These are phyloP conservation scores for Calonectria naviculata DNA, from an alignment of 2,329 filamentous ascomycete genomes.

Conservation along the genomic window DNA sequence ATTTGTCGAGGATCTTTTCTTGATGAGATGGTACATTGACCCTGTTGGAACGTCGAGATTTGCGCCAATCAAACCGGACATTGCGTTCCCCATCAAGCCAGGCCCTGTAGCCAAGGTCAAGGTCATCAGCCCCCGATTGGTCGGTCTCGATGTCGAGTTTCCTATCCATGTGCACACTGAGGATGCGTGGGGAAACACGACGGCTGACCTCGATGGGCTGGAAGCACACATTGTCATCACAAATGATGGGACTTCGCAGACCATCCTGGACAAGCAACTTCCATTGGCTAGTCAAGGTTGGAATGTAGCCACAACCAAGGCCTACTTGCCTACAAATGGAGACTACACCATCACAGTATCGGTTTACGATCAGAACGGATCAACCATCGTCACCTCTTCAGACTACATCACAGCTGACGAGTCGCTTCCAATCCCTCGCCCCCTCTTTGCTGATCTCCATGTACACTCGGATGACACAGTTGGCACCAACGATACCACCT, in stretches of 20 bases:
- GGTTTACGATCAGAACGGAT: neutral
- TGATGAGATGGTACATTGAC: constrained; percentile 51
- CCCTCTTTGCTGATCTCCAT: constrained; percentile 47
- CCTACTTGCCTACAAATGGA: neutral
- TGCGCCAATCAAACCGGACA: constrained; percentile 47
- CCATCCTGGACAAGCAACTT: neutral
- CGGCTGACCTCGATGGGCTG: neutral
- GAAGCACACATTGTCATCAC: neutral
- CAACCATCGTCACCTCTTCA: neutral
- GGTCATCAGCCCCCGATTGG: constrained; percentile 32
- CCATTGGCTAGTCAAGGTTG: neutral
- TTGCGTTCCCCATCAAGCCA: constrained; percentile 38
- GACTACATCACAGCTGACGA: constrained; percentile 32
- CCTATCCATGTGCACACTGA: constrained; percentile 31
- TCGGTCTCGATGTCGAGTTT: constrained; percentile 29
- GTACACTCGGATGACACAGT: constrained; percentile 52
- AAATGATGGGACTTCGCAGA: neutral
- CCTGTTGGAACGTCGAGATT: constrained; percentile 49
- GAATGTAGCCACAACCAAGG: neutral
- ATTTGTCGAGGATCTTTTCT: constrained; percentile 47
- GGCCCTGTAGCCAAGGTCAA: constrained; percentile 35
- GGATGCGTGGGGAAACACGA: constrained; percentile 11
- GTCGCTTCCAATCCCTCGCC: constrained; percentile 34
- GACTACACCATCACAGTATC: neutral
- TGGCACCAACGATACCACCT: constrained; percentile 47